Base-by-base conservation (phyloP, 2,329 filamentous ascomycete genomes). In the Paecilomyces sp. region DNA sequence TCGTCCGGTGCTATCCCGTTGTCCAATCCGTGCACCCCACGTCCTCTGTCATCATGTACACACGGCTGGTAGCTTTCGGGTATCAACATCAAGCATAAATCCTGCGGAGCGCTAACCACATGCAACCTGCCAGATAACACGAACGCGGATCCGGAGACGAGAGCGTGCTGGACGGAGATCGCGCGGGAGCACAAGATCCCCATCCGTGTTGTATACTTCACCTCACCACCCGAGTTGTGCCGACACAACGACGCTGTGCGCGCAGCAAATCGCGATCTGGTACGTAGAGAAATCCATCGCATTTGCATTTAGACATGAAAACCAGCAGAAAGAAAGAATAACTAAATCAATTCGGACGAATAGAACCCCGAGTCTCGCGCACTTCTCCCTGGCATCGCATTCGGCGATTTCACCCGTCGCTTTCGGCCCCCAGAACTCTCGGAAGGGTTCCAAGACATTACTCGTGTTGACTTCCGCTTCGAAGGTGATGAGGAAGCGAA, bases 171-270 rank as follows among this genome's bases (percentile, higher is more conserved):
- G 93, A 76, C 91, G 33, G 79, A 84, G 28, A 76, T 97, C 31
- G 92, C 92, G 18, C 83, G 81, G 64, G 88, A 88, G 67, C 77
- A 85, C 68, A 79, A 84, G 3, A 80, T 95, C 1, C 88, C 90
- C 1, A 89, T 96, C 66, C 88, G 93, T 54, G 96, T 93, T 70
- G 81, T 97, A 9, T 88, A 89, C 74, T 94, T 99, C 77, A 89
- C 87, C 57, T 88, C 91, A 12, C 80, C 87, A 0, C 74, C 86
- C 28, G 81, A 83, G 52, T 72, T 96, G 8, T 86, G 84, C 73
- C 86, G 92, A 71, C 94, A 99, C 77, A 99, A 99, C 70, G 90
- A 96, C 70, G 85, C 84, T 1, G 90, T 96, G 55, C 85, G 94
- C 61, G 85, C 91, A 1, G 78, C 92, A 65, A 84, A 80, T 63